phyloP scores from a whole-genome alignment of 306 rosid genomes.

The Gastrolobium villosum region DNA sequence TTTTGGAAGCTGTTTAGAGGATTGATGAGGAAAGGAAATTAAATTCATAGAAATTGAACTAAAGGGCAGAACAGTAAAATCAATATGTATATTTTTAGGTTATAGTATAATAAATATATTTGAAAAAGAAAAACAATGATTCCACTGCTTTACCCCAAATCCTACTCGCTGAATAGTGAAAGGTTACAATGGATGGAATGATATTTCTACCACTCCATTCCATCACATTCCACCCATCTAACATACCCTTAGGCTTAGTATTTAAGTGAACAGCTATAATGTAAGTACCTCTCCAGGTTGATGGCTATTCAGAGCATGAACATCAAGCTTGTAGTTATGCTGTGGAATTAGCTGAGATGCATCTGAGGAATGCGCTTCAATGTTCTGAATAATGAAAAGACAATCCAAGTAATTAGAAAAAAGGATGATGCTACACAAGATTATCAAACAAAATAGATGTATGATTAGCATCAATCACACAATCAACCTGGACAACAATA shows the following conservation, averaged over 20 bases:
- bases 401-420: constrained; percentile 41
- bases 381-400: constrained; percentile 67
- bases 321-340: constrained; percentile 98
- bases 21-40: constrained; percentile 30
- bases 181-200: constrained; percentile 5
- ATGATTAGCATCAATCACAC: constrained; percentile 32
- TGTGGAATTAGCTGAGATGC: constrained; percentile 89
- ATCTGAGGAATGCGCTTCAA: constrained; percentile 89
- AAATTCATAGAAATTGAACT: constrained; percentile 13
- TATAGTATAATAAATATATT: constrained; percentile 2
- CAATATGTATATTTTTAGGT: constrained; percentile 15
- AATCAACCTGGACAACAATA: constrained; percentile 32
- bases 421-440: constrained; percentile 22
- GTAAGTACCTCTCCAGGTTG: constrained; percentile 90
- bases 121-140: constrained; percentile 25
- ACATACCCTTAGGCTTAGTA: constrained; percentile 25
- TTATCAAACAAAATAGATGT: constrained; percentile 40
- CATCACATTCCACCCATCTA: constrained; percentile 28
- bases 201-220: constrained; percentile 10
- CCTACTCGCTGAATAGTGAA: background rate
- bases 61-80: constrained; percentile 28
- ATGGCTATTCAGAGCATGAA: constrained; percentile 82
- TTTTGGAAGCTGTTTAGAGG: constrained; percentile 16
- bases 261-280: constrained; percentile 40
- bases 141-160: constrained; percentile 16